phyloP scores from a whole-genome alignment of 2,329 filamentous ascomycete species.

The Colletotrichum plurivorum region DNA sequence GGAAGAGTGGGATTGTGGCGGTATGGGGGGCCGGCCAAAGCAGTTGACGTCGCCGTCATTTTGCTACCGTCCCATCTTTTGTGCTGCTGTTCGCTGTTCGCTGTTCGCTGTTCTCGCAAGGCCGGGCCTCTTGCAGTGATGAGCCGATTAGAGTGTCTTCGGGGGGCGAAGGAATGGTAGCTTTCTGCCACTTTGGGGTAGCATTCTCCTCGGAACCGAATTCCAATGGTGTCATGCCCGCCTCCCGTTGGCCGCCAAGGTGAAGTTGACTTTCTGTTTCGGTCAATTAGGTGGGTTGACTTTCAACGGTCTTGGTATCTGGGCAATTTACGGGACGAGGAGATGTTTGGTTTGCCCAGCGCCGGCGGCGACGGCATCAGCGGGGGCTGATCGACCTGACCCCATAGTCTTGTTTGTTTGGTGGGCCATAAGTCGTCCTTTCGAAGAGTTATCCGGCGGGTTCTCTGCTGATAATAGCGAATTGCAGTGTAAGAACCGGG shows the following conservation, averaged over 20 bases:
- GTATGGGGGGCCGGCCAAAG: constrained; percentile 22
- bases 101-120: constrained; percentile 22
- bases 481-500: constrained; percentile 1
- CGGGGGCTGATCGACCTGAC: constrained; percentile 26
- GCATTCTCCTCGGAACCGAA: constrained; percentile 1
- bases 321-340: not conserved
- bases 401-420: constrained; percentile 26
- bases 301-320: not conserved
- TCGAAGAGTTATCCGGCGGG: not conserved
- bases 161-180: constrained; percentile 1
- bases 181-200: constrained; percentile 1
- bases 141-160: constrained; percentile 15
- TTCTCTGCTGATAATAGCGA: not conserved
- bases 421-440: not conserved
- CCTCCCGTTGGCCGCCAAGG: not conserved
- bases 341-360: constrained; percentile 1
- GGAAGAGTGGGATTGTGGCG: constrained; percentile 34
- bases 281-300: not conserved
- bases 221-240: not conserved
- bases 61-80: constrained; percentile 22
- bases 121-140: constrained; percentile 24
- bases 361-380: constrained; percentile 7
- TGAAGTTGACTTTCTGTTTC: constrained; percentile 7
- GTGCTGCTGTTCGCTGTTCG: not conserved
- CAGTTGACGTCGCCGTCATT: constrained; percentile 25